These are phyloP conservation scores for Purshia tridentata DNA, from an alignment of 306 rosid genomes.

Conservation along the genomic window DNA sequence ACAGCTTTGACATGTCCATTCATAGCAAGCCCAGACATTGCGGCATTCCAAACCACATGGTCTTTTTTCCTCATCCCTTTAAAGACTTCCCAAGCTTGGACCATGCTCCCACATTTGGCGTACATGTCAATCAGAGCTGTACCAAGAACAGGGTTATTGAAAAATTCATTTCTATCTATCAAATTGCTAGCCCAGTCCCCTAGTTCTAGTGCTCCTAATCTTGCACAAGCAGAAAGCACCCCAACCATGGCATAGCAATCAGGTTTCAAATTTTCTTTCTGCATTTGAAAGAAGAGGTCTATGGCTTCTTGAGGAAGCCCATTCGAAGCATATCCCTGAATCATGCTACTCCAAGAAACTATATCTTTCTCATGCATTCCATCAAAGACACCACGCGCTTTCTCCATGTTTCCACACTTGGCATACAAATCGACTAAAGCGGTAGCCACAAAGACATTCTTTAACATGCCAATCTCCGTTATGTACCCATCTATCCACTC, in stretches of 20 bases:
- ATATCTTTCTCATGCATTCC: slow-evolving; percentile 60
- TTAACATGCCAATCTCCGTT: slow-evolving; percentile 38
- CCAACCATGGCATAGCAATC: slow-evolving; percentile 75
- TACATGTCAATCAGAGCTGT: slow-evolving; percentile 74
- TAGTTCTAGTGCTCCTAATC: slow-evolving; percentile 59
- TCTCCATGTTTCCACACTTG: slow-evolving; percentile 60
- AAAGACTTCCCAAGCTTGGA: slow-evolving; percentile 52
- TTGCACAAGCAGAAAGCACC: slow-evolving; percentile 63
- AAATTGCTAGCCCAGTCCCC: slow-evolving; percentile 60
- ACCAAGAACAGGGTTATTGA: slow-evolving; percentile 55
- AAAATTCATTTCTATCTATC: slow-evolving; percentile 47
- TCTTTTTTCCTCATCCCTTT: slow-evolving; percentile 56
- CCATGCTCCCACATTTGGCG: slow-evolving; percentile 70
- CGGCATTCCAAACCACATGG: slow-evolving; percentile 59
- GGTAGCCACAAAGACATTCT: slow-evolving; percentile 58
- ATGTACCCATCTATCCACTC: slow-evolving; percentile 61
- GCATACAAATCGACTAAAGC: slow-evolving; percentile 65
- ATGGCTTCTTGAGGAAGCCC: slow-evolving; percentile 58
- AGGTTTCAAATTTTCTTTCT: slow-evolving; percentile 45
- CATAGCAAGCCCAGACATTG: slow-evolving; percentile 64
- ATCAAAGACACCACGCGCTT: slow-evolving; percentile 45
- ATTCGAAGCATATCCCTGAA: slow-evolving; percentile 62
- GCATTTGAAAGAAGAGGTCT: slow-evolving; percentile 64
- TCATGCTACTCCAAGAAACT: slow-evolving; percentile 72
- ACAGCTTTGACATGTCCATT: slow-evolving; percentile 56